phyloP scores from a whole-genome alignment of 768 basidiomycete species.

The Arthromyces matolae region DNA sequence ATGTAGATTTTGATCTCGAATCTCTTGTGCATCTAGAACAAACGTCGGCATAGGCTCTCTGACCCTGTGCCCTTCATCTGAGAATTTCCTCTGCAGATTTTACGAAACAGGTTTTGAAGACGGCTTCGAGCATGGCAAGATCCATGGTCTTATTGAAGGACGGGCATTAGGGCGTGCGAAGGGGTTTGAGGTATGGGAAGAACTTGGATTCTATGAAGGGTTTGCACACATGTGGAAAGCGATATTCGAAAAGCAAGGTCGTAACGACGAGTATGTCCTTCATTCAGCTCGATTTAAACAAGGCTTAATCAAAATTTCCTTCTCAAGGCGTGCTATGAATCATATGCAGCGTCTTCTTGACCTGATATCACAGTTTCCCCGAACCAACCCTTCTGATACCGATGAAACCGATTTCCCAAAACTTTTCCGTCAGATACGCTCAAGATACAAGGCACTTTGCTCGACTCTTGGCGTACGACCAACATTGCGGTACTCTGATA shows the following conservation, averaged over 20 bases:
- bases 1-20: slow-evolving; percentile 52
- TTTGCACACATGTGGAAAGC: slow-evolving; percentile 70
- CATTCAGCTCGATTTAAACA: neutral
- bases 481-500: slow-evolving; percentile 32
- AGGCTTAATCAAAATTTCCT: neutral
- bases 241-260: slow-evolving; percentile 39
- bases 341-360: slow-evolving; percentile 70
- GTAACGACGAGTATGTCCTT: slow-evolving; percentile 47
- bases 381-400: slow-evolving; percentile 60
- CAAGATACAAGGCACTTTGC: slow-evolving; percentile 84
- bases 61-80: slow-evolving; percentile 5
- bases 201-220: slow-evolving; percentile 91
- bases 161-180: slow-evolving; percentile 85
- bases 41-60: slow-evolving; percentile 37
- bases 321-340: slow-evolving; percentile 48
- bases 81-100: slow-evolving; percentile 48
- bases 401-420: slow-evolving; percentile 64
- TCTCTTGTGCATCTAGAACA: slow-evolving; percentile 60
- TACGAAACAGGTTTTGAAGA: slow-evolving; percentile 74
- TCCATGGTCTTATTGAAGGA: slow-evolving; percentile 91
- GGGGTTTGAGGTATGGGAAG: slow-evolving; percentile 96
- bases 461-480: slow-evolving; percentile 69
- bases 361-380: slow-evolving; percentile 74
- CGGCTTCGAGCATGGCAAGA: slow-evolving; percentile 79
- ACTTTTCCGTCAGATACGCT: slow-evolving; percentile 80